phyloP scores from a whole-genome alignment of 2,329 filamentous ascomycete genomes.

The Ophiosphaerella herpotricha region DNA sequence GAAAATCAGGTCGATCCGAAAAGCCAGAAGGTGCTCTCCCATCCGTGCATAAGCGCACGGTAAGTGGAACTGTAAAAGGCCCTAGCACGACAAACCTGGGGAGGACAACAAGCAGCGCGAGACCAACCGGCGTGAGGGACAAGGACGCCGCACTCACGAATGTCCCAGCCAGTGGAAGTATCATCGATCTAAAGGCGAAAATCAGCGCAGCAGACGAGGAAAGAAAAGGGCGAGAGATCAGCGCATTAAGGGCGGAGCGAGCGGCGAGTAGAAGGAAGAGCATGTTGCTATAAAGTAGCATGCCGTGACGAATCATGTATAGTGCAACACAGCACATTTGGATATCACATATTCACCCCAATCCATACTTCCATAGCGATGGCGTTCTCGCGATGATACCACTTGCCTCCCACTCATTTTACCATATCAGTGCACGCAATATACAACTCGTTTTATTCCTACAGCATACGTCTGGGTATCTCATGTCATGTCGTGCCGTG shows the following conservation, averaged over 20 bases:
- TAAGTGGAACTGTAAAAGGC: constrained; percentile 28
- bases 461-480: too few species aligned
- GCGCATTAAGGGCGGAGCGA: constrained; percentile 38
- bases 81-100: constrained; percentile 16
- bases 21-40: constrained; percentile 24
- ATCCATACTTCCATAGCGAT: too few species aligned
- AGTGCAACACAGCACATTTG: too few species aligned
- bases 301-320: too few species aligned
- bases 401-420: too few species aligned
- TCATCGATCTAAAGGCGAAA: constrained; percentile 17
- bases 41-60: constrained; percentile 32
- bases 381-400: too few species aligned
- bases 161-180: constrained; percentile 13
- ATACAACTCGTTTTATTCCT: too few species aligned
- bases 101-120: constrained; percentile 21
- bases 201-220: constrained; percentile 6
- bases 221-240: constrained; percentile 18
- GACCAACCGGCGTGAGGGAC: constrained; percentile 21
- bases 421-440: too few species aligned
- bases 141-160: constrained; percentile 6
- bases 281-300: constrained; percentile 44
- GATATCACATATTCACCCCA: too few species aligned
- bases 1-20: constrained; percentile 7
- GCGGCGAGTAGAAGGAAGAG: constrained; percentile 49
- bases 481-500: too few species aligned